These are phyloP conservation scores for Malbranchea cinnamomea DNA, from an alignment of 2,329 filamentous ascomycete species.

Conservation along the genomic window DNA sequence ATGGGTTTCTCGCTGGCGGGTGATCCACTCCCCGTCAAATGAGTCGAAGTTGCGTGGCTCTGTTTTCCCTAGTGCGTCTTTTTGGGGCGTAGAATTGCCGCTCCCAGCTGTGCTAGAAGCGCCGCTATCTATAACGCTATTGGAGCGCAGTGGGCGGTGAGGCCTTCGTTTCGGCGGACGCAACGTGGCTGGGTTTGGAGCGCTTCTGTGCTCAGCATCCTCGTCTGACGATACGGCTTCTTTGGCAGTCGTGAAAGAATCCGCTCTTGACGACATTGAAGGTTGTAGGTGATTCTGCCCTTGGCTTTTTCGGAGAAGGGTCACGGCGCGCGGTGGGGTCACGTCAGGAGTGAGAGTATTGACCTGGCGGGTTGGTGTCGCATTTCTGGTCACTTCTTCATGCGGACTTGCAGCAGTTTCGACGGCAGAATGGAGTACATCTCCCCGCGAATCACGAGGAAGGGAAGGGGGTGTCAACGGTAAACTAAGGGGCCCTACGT, in stretches of 20 bases:
- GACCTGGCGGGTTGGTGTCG: slow-evolving; percentile 49
- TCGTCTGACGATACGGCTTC: slow-evolving; percentile 51
- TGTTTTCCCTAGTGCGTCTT: not conserved
- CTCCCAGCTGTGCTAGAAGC: too few species aligned
- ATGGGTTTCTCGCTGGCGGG: too few species aligned
- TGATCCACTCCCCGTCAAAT: slow-evolving; percentile 2
- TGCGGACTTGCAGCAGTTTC: too few species aligned
- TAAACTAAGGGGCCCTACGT: slow-evolving; percentile 11
- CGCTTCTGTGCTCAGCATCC: slow-evolving; percentile 29
- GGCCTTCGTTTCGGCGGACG: slow-evolving; percentile 11
- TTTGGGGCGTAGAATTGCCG: too few species aligned
- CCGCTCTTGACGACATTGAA: slow-evolving; percentile 44
- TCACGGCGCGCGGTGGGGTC: slow-evolving; percentile 45
- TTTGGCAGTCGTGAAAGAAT: slow-evolving; percentile 57
- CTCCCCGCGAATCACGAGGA: slow-evolving; percentile 11
- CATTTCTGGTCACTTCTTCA: slow-evolving; percentile 13
- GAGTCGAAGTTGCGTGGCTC: not conserved
- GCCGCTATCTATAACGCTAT: too few species aligned
- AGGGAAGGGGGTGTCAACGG: slow-evolving; percentile 25
- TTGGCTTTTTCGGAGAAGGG: slow-evolving; percentile 18
- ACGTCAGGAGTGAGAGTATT: slow-evolving; percentile 63
- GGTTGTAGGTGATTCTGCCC: slow-evolving; percentile 35
- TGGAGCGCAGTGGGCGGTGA: slow-evolving; percentile 10
- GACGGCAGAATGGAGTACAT: slow-evolving; percentile 13
- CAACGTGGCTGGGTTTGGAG: slow-evolving; percentile 12